These are phyloP conservation scores for Tephrocybe rancida DNA, from an alignment of 768 basidiomycete genomes.

Conservation along the genomic window DNA sequence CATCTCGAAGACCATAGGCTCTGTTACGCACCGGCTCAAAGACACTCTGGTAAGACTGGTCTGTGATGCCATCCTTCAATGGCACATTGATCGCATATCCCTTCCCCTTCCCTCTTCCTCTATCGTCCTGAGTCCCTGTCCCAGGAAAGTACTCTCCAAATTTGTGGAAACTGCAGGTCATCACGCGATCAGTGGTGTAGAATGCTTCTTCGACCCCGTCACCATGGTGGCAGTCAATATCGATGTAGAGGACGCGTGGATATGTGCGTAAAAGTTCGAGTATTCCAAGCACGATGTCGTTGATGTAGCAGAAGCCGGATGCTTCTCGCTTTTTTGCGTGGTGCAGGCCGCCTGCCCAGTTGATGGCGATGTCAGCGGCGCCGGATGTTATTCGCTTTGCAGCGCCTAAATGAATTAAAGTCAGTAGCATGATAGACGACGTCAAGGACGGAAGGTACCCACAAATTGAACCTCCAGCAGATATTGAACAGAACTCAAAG, in stretches of 20 bases:
- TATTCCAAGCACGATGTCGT: slow-evolving; percentile 94
- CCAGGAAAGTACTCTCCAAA: slow-evolving; percentile 96
- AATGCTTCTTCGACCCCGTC: slow-evolving; percentile 99
- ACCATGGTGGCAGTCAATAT: slow-evolving; percentile 98
- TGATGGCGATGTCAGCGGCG: slow-evolving; percentile 89
- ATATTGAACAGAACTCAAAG: slow-evolving; percentile 97
- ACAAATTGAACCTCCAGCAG: slow-evolving; percentile 95
- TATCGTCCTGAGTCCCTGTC: slow-evolving; percentile 83
- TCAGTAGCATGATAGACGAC: not conserved
- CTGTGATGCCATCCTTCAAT: slow-evolving; percentile 90
- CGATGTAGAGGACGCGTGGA: slow-evolving; percentile 92
- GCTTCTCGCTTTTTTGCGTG: slow-evolving; percentile 99
- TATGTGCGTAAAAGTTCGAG: slow-evolving; percentile 85
- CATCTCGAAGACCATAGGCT: not conserved
- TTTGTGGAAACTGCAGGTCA: slow-evolving; percentile 97
- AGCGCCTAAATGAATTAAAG: slow-evolving; percentile 52
- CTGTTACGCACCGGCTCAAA: slow-evolving; percentile 83
- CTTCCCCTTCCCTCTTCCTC: slow-evolving; percentile 80
- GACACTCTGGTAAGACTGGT: slow-evolving; percentile 81
- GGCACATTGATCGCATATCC: slow-evolving; percentile 94
- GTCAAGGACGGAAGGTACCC: slow-evolving; percentile 23
- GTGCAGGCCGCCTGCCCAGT: slow-evolving; percentile 98
- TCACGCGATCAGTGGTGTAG: slow-evolving; percentile 95
- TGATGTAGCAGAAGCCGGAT: slow-evolving; percentile 98
- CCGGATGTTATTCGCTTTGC: slow-evolving; percentile 82